Conservation (phyloP, 805 yeast species). For the Maudiozyma turicensis region DNA sequence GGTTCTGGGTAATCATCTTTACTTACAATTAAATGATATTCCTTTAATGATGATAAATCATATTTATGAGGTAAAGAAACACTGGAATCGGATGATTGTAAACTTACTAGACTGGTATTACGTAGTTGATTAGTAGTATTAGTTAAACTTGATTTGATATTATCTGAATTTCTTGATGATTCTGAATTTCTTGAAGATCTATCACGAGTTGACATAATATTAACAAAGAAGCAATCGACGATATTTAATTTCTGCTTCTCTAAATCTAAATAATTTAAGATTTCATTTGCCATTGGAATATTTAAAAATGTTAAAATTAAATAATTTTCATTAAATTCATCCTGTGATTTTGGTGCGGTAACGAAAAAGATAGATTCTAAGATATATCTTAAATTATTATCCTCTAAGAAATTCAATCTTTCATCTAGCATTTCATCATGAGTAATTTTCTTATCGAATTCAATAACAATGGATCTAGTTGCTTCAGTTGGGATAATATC, state of each 20-base stretch:
- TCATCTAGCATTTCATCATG: conserved; percentile 9
- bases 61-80: conserved; percentile 8
- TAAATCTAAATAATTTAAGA: conserved; percentile 13
- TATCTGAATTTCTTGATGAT: background rate
- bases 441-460: conserved; percentile 6
- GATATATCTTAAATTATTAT: conserved; percentile 18
- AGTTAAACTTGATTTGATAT: background rate
- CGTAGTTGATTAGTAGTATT: background rate
- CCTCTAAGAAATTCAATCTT: conserved; percentile 8
- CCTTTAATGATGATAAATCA: conserved; percentile 8
- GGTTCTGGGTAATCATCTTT: conserved; percentile 13
- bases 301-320: conserved; percentile 19
- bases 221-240: conserved; percentile 12
- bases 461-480: conserved; percentile 21
- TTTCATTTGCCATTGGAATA: conserved; percentile 22
- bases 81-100: conserved; percentile 9
- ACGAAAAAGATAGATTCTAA: conserved; percentile 20
- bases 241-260: conserved; percentile 5
- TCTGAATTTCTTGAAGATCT: background rate
- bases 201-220: background rate
- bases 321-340: conserved; percentile 17
- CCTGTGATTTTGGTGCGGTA: conserved; percentile 7
- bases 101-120: conserved; percentile 4
- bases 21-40: conserved; percentile 7
- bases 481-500: conserved; percentile 21